These are phyloP conservation scores for Pelargonium australe DNA, from an alignment of 441 rosid species.

Conservation along the genomic window DNA sequence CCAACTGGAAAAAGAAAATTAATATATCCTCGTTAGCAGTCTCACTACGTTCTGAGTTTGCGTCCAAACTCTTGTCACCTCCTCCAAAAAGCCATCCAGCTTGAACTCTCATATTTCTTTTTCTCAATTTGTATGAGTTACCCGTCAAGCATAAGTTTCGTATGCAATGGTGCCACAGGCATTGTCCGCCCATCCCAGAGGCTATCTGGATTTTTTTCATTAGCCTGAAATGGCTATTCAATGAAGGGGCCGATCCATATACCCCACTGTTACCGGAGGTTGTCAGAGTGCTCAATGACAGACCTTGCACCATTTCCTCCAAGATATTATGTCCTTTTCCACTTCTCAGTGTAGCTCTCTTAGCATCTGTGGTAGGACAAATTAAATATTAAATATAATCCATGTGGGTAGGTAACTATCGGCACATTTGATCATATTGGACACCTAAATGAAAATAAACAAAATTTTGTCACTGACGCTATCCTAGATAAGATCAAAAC, in stretches of 20 bases:
- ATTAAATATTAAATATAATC: neutral
- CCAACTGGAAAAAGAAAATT: conserved; percentile 86
- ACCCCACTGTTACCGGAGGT: conserved; percentile 35
- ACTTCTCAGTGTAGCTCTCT: neutral
- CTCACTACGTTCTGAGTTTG: conserved; percentile 73
- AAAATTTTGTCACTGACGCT: neutral
- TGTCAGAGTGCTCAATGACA: conserved; percentile 44
- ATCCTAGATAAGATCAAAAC: neutral
- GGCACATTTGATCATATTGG: no score
- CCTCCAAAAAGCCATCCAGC: conserved; percentile 86
- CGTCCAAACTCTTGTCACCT: conserved; percentile 49
- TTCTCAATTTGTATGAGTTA: conserved; percentile 23
- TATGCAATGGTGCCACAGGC: conserved; percentile 29
- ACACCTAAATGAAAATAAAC: neutral
- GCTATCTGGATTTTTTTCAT: conserved; percentile 24
- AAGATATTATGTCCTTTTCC: conserved; percentile 12
- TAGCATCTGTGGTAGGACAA: neutral
- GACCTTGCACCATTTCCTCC: conserved; percentile 41
- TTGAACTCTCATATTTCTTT: conserved; percentile 46
- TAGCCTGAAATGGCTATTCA: conserved; percentile 36
- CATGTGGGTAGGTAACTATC: neutral
- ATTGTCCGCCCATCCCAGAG: conserved; percentile 31
- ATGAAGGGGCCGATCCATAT: conserved; percentile 28
- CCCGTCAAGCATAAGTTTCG: conserved; percentile 30
- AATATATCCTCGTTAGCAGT: conserved; percentile 84